phyloP scores from a whole-genome alignment of 2,329 filamentous ascomycete species.

The Coniochaeta pulveracea region DNA sequence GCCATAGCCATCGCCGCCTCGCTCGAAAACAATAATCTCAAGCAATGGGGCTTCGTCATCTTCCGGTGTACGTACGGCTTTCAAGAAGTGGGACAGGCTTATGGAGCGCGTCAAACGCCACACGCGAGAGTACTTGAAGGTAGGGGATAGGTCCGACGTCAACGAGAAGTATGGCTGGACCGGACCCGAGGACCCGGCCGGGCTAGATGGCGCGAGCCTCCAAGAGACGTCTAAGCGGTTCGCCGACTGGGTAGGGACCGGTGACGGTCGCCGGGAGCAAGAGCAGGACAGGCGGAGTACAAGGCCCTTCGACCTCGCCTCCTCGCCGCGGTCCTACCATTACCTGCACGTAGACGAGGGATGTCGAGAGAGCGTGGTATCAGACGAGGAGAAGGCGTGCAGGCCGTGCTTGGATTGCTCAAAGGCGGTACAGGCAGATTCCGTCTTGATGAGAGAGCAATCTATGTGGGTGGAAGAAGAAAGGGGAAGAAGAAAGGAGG shows the following conservation, averaged over 20 bases:
- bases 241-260: not conserved
- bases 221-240: not conserved
- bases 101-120: not conserved
- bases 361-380: constrained; percentile 1
- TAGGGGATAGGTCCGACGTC: not conserved
- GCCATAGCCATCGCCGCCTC: constrained; percentile 1
- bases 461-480: no score
- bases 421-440: no score
- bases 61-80: constrained; percentile 1
- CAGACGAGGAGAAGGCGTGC: constrained; percentile 2
- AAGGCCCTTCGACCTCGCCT: not conserved
- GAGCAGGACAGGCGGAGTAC: not conserved
- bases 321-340: not conserved
- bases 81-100: constrained; percentile 1
- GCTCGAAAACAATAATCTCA: constrained; percentile 1
- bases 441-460: no score
- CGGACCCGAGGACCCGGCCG: not conserved
- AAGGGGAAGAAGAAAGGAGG: no score
- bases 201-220: constrained; percentile 1
- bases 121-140: constrained; percentile 1
- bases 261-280: constrained; percentile 1
- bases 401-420: no score
- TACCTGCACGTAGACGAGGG: constrained; percentile 1
- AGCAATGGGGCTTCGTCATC: constrained; percentile 4
- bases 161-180: constrained; percentile 1